These are phyloP conservation scores for Neoboletus magnificus DNA, from an alignment of 768 basidiomycete genomes.

Conservation along the genomic window DNA sequence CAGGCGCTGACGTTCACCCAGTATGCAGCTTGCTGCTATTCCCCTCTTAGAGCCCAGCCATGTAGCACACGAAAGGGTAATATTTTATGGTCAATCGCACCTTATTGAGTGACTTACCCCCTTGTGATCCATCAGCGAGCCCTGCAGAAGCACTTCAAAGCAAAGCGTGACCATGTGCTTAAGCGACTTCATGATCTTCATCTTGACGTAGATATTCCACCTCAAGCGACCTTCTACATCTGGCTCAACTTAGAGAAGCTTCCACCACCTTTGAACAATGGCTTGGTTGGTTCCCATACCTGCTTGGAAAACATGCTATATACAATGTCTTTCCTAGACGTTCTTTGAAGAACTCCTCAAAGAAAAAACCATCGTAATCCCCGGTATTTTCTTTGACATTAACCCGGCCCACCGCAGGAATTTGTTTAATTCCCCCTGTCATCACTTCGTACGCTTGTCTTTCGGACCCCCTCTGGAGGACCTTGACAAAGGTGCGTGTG, in stretches of 20 bases:
- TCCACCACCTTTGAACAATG: conserved; percentile 82
- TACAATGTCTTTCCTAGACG: conserved; percentile 41
- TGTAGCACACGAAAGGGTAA: conserved; percentile 67
- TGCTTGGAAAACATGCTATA: neutral
- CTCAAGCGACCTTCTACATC: conserved; percentile 86
- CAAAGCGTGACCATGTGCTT: conserved; percentile 88
- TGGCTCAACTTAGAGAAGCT: conserved; percentile 86
- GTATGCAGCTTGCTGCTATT: conserved; percentile 85
- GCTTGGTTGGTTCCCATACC: conserved; percentile 52
- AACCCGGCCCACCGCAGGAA: conserved; percentile 78
- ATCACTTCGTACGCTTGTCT: conserved; percentile 83
- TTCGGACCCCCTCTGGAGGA: conserved; percentile 81
- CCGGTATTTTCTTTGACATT: conserved; percentile 88
- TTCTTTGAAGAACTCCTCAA: conserved; percentile 95
- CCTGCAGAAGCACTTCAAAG: conserved; percentile 87
- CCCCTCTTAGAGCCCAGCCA: conserved; percentile 71
- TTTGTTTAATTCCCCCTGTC: conserved; percentile 86
- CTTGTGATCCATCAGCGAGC: conserved; percentile 47
- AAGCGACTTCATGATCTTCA: conserved; percentile 73
- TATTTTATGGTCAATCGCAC: neutral
- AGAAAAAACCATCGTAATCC: conserved; percentile 86
- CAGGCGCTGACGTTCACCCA: conserved; percentile 24
- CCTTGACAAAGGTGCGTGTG: conserved; percentile 63
- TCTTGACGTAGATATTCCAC: conserved; percentile 73
- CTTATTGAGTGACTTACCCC: neutral